Base-by-base conservation (phyloP, 2,329 filamentous ascomycete genomes). In the Amylocarpus encephaloides region DNA sequence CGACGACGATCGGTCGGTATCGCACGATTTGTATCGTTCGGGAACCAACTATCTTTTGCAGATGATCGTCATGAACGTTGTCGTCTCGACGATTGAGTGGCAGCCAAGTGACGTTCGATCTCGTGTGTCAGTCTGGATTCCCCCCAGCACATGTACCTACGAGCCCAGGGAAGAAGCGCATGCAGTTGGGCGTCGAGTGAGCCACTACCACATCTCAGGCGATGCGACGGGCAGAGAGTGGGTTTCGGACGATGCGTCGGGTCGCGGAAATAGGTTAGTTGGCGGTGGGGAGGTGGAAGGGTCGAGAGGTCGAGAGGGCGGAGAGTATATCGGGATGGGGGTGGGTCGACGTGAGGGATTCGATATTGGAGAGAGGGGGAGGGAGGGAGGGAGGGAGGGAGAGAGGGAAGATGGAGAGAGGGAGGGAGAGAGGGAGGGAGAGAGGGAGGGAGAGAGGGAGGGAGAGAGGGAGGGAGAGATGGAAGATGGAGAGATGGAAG, bases 1-100 rank as follows among this genome's bases (percentile, higher is more conserved):
- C 34, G 22, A 26, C 22, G 22, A 48, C 34, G 7, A n/a, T 30
- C 36, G 26, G 49, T 57, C 55, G 60, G 57, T 59, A 64, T 64
- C 52, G 62, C 60, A 54, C 49, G 44, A 33, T 36, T 38, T 30
- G 48, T 53, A 46, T 38, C 22, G 19, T 40, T 44, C 6, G 41
- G 10, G 39, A 16, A 36, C 44, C 44, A 47, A 18, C n/a, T 47
- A 47, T 47, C 44, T 19, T 34, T 40, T 34, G 44, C 10, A 40
- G 22, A 5, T 44, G 13, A 22, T 54, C 33, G 48, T 44, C 36
- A 48, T 50, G 51, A 51, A 42, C 10, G 46, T 42, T 33, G 35
- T n/a, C 16, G 16, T 44, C 43, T 51, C 48, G 40, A n/a, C 9
- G 39, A 22, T 32, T 44, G 30, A 12, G 44, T 26, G 30, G 35